Evolutionary conservation across 345 rosid genomes (phyloP).

Genomic region (Angophora floribunda): DNA sequence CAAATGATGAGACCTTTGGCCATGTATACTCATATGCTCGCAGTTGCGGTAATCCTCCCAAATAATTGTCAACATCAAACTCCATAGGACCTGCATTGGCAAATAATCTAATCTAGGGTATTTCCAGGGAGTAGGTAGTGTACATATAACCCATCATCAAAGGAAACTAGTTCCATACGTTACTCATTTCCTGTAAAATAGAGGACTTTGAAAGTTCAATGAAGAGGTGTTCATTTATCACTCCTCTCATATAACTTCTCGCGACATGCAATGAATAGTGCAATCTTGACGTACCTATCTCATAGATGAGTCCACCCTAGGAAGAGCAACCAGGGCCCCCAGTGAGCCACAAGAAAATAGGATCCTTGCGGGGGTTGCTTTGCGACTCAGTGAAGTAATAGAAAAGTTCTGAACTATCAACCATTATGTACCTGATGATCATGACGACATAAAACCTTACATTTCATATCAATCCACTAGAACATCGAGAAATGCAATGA

Average conservation of each 20-base stretch:
- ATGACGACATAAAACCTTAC: neutral
- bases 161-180: neutral
- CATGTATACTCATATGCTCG: neutral
- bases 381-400: too few species aligned
- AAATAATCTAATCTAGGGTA: neutral
- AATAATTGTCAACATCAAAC: neutral
- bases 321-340: neutral
- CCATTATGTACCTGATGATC: neutral
- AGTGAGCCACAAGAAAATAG: neutral
- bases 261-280: neutral
- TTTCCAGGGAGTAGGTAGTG: neutral
- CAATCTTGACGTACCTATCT: neutral
- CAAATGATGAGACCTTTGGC: slow-evolving; percentile 1
- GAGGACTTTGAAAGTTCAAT: neutral
- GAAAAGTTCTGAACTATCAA: neutral
- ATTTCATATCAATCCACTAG: neutral
- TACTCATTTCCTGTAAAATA: neutral
- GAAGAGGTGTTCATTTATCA: neutral
- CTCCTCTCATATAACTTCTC: neutral
- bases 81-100: slow-evolving; percentile 1
- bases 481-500: neutral
- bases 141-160: neutral
- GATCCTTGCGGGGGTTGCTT: neutral
- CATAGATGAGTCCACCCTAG: neutral
- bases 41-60: neutral